Base-by-base conservation (phyloP, 192 early-diverging fungal species). In the Coemansia sp. region DNA sequence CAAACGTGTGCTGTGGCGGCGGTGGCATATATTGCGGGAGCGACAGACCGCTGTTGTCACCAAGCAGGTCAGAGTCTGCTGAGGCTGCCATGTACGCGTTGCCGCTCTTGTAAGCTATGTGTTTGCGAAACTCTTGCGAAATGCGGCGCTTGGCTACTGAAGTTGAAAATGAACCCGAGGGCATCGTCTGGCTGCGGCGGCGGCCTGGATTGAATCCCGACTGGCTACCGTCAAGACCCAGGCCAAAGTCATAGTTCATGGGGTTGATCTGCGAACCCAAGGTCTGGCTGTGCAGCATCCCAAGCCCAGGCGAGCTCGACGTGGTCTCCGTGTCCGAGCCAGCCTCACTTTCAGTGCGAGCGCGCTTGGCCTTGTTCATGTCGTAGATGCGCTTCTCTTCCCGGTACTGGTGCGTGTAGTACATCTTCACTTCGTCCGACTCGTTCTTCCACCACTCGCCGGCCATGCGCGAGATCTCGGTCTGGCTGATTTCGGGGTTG, bases 361-460 rank as follows among this genome's bases (percentile, higher is more conserved):
- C 28, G 60, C 74, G 68, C 23, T 40, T 17, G 23, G 68, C 69
- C 74, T 77, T 77, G 67, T 22, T 55, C n/a, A 36, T 26, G 59
- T 78, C 75, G 51, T 78, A 78, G 36, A 66, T 48, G 42, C 62
- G 64, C 55, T 78, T 78, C 46, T 72, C 66, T 42, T 69, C 63
- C 26, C 56, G 19, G 60, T 78, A 78, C 60, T 69, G 49, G 26
- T 42, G 31, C 22, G 62, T 62, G 71, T 70, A 80, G 31, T 59
- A 61, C 57, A 62, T 59, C 64, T 80, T 80, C 67, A 80, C 51
- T 1, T 70, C 72, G 51, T 74, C 68, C 37, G 31, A 52, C 57
- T 80, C 77, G 42, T 31, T 71, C 54, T 80, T 80, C 77, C 77
- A 80, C 60, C 61, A 71, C 54, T 74, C 72, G 64, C 77, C 77